Base-by-base conservation (phyloP, 2,329 filamentous ascomycete species). In the Epichloe sylvatica region DNA sequence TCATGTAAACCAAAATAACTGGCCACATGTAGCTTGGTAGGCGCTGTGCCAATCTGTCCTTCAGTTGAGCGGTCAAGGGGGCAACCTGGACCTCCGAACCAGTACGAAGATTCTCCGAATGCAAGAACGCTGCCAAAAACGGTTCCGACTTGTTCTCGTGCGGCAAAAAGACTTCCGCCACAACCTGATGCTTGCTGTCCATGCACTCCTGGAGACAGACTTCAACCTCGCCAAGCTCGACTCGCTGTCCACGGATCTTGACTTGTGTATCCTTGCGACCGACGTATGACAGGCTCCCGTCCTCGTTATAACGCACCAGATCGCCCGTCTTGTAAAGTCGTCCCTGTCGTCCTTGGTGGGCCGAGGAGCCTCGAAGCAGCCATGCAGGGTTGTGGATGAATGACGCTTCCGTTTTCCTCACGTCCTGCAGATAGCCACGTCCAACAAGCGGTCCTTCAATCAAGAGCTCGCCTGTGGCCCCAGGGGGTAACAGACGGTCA, bases 301-400 rank as follows among this genome's bases (percentile, higher is more conserved):
- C 39, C 6, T 36, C 55, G 39, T 67, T 57, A 34, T 71, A 72
- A 41, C 60, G 45, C 1, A 57, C 58, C 17, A 57, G 41, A 37
- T 61, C 59, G 8, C 59, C 59, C 1, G 59, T 58, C 39, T 49
- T 54, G 47, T 60, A 59, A 13, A 55, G 23, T 21, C 56, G 53
- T 59, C 59, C 41, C 57, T 55, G n/a, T 66, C 2, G 58, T 55
- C 33, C 40, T n/a, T 3, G 19, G 5, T 11, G 63, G 6, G 33
- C 15, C 2, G 61, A 62, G 21, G 65, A 59, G 5, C 72, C 72
- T 0, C 61, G 60, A 3, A 67, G 60, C 57, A 76, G 65, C 74
- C 77, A 83, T 0, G 60, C 60, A 0, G 76, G 78, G 48, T 78
- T 67, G 9, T 69, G 64, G 41, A 84, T 73, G 52, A 84, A 84